phyloP scores from a whole-genome alignment of 2,329 filamentous ascomycete genomes.

The Colletotrichum graminicola region DNA sequence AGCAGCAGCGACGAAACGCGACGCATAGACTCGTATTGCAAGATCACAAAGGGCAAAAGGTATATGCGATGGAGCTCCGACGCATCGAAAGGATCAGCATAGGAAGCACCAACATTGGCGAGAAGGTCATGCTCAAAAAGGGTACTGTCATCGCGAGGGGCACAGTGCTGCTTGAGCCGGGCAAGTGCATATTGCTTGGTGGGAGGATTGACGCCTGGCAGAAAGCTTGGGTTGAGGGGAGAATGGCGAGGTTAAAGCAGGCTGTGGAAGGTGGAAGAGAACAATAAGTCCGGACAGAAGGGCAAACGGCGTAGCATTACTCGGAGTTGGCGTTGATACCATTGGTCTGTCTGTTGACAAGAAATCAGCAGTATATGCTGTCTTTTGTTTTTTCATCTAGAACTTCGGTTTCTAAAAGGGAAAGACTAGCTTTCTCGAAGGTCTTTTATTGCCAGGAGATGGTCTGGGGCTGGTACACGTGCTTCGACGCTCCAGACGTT shows the following conservation, averaged over 20 bases:
- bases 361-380: not conserved
- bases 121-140: conserved; percentile 81
- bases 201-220: conserved; percentile 89
- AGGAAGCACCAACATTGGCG: conserved; percentile 77
- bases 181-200: conserved; percentile 78
- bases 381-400: not conserved
- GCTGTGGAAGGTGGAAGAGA: conserved; percentile 59
- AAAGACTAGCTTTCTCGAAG: not conserved
- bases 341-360: not conserved
- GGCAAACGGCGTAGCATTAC: conserved; percentile 1
- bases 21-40: conserved; percentile 87
- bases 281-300: conserved; percentile 3
- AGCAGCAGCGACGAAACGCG: conserved; percentile 57
- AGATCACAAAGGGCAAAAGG: conserved; percentile 77
- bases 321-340: conserved; percentile 37
- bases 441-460: not conserved
- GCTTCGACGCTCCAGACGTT: not conserved
- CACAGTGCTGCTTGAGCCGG: conserved; percentile 80
- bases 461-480: not conserved
- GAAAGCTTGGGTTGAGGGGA: conserved; percentile 78
- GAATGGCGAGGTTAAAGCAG: conserved; percentile 76
- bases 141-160: conserved; percentile 78
- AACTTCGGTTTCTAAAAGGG: not conserved
- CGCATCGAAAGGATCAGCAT: conserved; percentile 75
- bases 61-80: conserved; percentile 79